phyloP scores from a whole-genome alignment of 2,329 filamentous ascomycete genomes.

The Exophiala sp. region DNA sequence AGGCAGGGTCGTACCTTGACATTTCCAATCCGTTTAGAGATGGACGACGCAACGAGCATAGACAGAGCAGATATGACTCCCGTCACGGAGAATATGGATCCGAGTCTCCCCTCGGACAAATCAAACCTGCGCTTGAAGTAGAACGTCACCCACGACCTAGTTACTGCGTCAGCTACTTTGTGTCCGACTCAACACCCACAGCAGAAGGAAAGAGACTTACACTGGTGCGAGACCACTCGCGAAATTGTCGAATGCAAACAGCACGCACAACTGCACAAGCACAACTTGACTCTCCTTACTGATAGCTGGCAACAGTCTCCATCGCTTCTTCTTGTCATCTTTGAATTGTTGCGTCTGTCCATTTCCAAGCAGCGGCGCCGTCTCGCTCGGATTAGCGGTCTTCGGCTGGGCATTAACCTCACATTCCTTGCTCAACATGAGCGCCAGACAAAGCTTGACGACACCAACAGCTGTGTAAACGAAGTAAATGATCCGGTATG shows the following conservation, averaged over 20 bases:
- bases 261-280: slow-evolving; percentile 60
- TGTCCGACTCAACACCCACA: no score
- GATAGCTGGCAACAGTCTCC: slow-evolving; percentile 42
- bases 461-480: slow-evolving; percentile 55
- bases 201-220: slow-evolving; percentile 30
- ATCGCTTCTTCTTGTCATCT: slow-evolving; percentile 27
- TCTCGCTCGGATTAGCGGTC: slow-evolving; percentile 32
- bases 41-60: slow-evolving; percentile 20
- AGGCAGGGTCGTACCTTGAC: slow-evolving; percentile 36
- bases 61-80: slow-evolving; percentile 48
- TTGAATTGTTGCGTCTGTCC: slow-evolving; percentile 12
- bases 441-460: slow-evolving; percentile 47
- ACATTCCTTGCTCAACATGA: slow-evolving; percentile 49
- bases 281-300: slow-evolving; percentile 47
- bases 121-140: slow-evolving; percentile 56
- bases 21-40: slow-evolving; percentile 57
- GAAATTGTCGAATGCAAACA: slow-evolving; percentile 67
- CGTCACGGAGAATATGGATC: slow-evolving; percentile 52
- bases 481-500: slow-evolving; percentile 58
- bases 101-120: slow-evolving; percentile 51
- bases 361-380: slow-evolving; percentile 34
- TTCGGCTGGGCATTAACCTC: slow-evolving; percentile 39
- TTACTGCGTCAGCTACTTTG: slow-evolving; percentile 34
- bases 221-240: slow-evolving; percentile 65
- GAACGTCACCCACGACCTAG: slow-evolving; percentile 56